phyloP scores from a whole-genome alignment of 495 filamentous ascomycete genomes.

The Talaromyces proteolyticus region DNA sequence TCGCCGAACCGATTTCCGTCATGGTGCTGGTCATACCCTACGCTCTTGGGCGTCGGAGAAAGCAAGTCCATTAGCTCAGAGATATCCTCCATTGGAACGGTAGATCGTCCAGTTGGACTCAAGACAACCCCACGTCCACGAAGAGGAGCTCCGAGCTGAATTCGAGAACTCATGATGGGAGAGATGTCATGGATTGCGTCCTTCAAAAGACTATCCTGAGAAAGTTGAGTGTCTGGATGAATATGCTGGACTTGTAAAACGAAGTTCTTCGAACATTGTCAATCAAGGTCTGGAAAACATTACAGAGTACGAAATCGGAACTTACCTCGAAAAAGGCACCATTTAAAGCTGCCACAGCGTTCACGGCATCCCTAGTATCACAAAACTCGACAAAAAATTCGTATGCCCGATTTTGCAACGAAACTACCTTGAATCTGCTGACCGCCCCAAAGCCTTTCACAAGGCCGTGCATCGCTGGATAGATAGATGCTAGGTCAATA shows the following conservation, averaged over 20 bases:
- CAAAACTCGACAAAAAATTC: slow-evolving; percentile 48
- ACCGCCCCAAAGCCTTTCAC: slow-evolving; percentile 49
- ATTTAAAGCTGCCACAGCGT: slow-evolving; percentile 34
- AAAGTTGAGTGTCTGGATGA: slow-evolving; percentile 1
- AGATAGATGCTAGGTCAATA: slow-evolving; percentile 14
- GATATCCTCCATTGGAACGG: slow-evolving; percentile 22
- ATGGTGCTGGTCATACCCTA: slow-evolving; percentile 15
- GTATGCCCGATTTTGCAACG: slow-evolving; percentile 19
- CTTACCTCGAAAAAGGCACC: slow-evolving; percentile 43
- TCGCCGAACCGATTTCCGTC: slow-evolving; percentile 18
- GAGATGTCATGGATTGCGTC: not conserved
- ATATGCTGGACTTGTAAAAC: not conserved
- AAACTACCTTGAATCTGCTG: slow-evolving; percentile 37
- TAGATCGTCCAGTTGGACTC: slow-evolving; percentile 34
- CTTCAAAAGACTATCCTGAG: not conserved
- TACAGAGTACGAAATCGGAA: not conserved
- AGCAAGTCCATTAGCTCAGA: slow-evolving; percentile 26
- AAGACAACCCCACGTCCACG: slow-evolving; percentile 9
- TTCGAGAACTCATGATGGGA: not conserved
- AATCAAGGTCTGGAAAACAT: not conserved
- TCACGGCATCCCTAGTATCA: slow-evolving; percentile 34
- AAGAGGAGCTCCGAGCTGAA: not conserved
- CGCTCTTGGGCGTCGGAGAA: slow-evolving; percentile 18
- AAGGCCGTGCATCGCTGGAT: slow-evolving; percentile 32
- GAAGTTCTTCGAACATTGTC: not conserved